Evolutionary conservation across 495 filamentous ascomycete species (phyloP).

Genomic region (Aspergillus taichungensis): DNA sequence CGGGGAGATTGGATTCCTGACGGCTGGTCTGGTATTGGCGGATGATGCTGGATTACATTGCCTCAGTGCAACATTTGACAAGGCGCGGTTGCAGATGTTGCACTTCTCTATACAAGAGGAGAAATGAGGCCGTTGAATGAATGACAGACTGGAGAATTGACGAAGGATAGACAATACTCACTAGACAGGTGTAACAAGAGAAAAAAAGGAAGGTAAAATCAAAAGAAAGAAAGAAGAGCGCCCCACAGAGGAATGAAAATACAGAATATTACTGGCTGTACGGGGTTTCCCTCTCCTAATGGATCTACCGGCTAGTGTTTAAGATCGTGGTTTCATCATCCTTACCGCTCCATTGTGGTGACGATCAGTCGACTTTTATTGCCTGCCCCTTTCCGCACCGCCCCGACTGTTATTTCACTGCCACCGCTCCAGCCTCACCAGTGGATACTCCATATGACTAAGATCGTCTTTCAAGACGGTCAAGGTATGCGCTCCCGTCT

Average conservation of each 20-base stretch:
- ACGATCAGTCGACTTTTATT: conserved; percentile 1
- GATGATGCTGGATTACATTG: not conserved
- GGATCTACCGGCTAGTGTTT: conserved; percentile 11
- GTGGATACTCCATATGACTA: too few species aligned
- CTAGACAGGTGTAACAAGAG: too few species aligned
- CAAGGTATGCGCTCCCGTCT: too few species aligned
- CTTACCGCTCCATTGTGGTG: conserved; percentile 8
- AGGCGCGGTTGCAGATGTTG: not conserved
- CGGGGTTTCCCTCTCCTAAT: not conserved
- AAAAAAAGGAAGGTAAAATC: too few species aligned
- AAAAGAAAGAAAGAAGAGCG: too few species aligned
- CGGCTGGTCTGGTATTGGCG: not conserved
- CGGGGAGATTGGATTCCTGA: too few species aligned
- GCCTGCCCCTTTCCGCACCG: conserved; percentile 10
- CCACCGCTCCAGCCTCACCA: conserved; percentile 12
- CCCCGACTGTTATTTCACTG: conserved; percentile 13
- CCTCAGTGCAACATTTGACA: not conserved
- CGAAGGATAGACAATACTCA: too few species aligned
- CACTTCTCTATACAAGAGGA: too few species aligned
- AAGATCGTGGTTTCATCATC: conserved; percentile 14
- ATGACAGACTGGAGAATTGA: too few species aligned
- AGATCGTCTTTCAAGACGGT: too few species aligned
- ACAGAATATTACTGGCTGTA: not conserved
- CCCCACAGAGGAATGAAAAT: not conserved
- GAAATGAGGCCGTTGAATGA: too few species aligned